Base-by-base conservation (phyloP, 768 basidiomycete species). In the Paxillus rubicundulus region DNA sequence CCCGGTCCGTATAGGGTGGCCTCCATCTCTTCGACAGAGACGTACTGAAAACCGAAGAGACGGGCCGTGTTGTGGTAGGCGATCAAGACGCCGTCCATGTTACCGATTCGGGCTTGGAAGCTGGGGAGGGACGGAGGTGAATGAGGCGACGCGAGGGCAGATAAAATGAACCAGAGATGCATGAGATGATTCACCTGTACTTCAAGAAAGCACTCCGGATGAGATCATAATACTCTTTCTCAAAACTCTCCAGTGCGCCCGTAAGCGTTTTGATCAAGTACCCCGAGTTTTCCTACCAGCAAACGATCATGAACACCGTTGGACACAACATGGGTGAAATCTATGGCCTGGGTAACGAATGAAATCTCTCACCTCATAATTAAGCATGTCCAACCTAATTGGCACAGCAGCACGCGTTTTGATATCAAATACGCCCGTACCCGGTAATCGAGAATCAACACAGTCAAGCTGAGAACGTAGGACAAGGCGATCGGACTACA, bases 391-490 rank as follows among this genome's bases (percentile, higher is more conserved):
- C 65, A 89, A 73, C 2, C 96, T 84, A 42, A 98, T 85, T 0
- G 90, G 82, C 21, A 92, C 69, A 30, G 85, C 87, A 0, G 93
- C 94, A 43, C 96, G 82, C 0, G 96, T 98, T 70, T 99, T 99
- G 71, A 98, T 85, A 65, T 99, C 96, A 60, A 99, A 99, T 1
- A 95, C 85, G 27, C 92, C 93, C 0, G 85, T 86, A 1, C 93
- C 94, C 4, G 95, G 95, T 28, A 98, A 72, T 39, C 89, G 79
- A 12, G 70, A 59, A 62, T 98, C 90, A 1, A 83, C 72, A 59
- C 94, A 92, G 64, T 99, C 96, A 6, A 99, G 79, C 66, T 99
- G 96, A 0, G 95, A 96, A 13, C 96, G 89, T 87, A 98, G 93
- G 21, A 98, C 74, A 56, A 97, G 85, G 13, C 66, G 65, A 5